Evolutionary conservation across 1,139 yeast species (phyloP).

Genomic region (Diutina rugosa): DNA sequence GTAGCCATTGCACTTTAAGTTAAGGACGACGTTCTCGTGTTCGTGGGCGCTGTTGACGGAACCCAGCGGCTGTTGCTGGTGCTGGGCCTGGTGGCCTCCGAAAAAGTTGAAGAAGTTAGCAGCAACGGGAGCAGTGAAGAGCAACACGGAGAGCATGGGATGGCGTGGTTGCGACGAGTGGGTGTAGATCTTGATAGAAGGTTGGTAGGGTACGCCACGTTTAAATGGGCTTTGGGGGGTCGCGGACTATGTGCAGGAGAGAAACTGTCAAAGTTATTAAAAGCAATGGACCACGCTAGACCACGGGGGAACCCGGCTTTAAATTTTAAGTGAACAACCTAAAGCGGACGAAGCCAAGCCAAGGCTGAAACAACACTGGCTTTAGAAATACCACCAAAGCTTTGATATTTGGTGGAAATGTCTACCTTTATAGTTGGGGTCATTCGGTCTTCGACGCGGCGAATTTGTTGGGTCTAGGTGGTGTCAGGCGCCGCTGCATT

Average conservation of each 20-base stretch:
- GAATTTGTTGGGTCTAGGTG: too few relatives aligned
- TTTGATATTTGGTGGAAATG: too few relatives aligned
- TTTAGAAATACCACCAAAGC: too few relatives aligned
- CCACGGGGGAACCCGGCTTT: not conserved
- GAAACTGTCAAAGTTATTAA: not conserved
- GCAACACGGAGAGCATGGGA: not conserved
- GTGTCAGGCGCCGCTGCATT: too few relatives aligned
- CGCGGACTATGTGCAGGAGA: not conserved
- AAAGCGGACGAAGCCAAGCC: too few relatives aligned
- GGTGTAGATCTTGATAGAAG: not conserved
- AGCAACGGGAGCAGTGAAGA: constrained; percentile 2
- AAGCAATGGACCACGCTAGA: not conserved
- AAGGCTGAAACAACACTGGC: too few relatives aligned
- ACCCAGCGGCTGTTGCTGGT: constrained; percentile 11
- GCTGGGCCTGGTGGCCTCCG: constrained; percentile 12
- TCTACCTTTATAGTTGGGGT: too few relatives aligned
- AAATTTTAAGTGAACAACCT: too few relatives aligned
- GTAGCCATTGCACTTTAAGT: constrained; percentile 47
- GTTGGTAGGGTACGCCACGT: not conserved
- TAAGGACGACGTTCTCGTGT: constrained; percentile 17
- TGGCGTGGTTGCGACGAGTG: too few relatives aligned
- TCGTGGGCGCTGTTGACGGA: not conserved
- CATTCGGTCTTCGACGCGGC: too few relatives aligned
- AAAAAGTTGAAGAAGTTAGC: constrained; percentile 25
- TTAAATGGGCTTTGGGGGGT: not conserved